These are phyloP conservation scores for Tetracladium maxilliforme DNA, from an alignment of 2,329 filamentous ascomycete genomes.

Conservation along the genomic window DNA sequence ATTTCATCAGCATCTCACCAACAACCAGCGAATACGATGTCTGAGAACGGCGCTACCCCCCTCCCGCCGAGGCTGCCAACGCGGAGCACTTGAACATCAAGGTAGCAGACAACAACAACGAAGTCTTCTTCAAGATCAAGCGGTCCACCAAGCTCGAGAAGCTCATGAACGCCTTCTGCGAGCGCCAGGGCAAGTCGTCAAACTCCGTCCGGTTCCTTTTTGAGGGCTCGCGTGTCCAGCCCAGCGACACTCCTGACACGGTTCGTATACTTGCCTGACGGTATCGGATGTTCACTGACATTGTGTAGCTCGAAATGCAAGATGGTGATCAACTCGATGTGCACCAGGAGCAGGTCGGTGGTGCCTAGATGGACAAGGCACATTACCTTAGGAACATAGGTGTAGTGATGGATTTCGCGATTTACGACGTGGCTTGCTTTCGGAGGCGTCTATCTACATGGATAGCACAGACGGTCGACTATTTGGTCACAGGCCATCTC, in stretches of 20 bases:
- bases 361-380: no score
- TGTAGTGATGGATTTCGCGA: no score
- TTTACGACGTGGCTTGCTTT: no score
- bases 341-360: slow-evolving; percentile 95
- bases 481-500: no score
- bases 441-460: no score
- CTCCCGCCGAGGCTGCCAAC: slow-evolving; percentile 26
- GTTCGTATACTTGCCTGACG: slow-evolving; percentile 38
- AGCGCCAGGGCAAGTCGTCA: slow-evolving; percentile 79
- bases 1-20: slow-evolving; percentile 1
- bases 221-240: slow-evolving; percentile 84
- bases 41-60: slow-evolving; percentile 18
- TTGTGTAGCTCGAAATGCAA: slow-evolving; percentile 74
- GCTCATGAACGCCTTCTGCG: slow-evolving; percentile 96
- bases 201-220: slow-evolving; percentile 87
- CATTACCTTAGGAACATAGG: no score
- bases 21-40: slow-evolving; percentile 9
- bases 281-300: neutral
- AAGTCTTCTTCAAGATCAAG: slow-evolving; percentile 99
- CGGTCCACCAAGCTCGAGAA: slow-evolving; percentile 90
- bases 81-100: slow-evolving; percentile 96
- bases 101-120: slow-evolving; percentile 98
- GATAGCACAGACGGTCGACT: no score
- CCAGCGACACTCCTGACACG: slow-evolving; percentile 77
- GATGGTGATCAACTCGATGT: slow-evolving; percentile 95